Evolutionary conservation across 345 rosid species (phyloP).

Genomic region (Rhodamnia argentea): DNA sequence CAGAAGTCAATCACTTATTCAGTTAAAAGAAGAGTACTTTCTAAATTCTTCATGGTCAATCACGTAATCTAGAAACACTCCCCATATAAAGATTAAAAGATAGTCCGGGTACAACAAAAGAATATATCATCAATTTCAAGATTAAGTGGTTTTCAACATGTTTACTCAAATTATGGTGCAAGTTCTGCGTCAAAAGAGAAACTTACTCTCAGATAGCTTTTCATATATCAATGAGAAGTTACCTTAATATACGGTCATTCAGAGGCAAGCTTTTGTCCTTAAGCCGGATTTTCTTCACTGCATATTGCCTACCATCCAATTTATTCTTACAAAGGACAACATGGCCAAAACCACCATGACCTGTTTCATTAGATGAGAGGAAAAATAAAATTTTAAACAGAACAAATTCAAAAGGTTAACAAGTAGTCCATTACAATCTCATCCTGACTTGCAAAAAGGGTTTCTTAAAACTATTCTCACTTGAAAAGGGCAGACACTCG

Average conservation of each 20-base stretch:
- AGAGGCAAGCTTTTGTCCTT: conserved; percentile 77
- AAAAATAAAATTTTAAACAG: background rate
- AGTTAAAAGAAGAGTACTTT: background rate
- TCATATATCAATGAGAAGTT: background rate
- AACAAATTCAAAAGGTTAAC: background rate
- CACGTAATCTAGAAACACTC: background rate
- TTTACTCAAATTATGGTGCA: background rate
- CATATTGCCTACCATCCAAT: conserved; percentile 96
- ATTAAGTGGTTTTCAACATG: background rate
- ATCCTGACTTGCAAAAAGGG: background rate
- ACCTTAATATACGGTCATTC: conserved; percentile 78
- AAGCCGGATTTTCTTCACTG: conserved; percentile 88
- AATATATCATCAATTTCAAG: background rate
- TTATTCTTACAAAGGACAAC: conserved; percentile 94
- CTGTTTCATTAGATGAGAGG: conserved; percentile 15
- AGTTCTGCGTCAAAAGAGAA: background rate
- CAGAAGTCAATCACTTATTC: background rate
- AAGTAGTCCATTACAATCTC: background rate
- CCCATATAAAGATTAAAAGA: background rate
- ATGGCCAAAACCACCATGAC: conserved; percentile 95
- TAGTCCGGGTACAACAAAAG: background rate
- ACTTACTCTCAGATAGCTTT: background rate
- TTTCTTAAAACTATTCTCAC: background rate
- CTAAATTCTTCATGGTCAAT: background rate
- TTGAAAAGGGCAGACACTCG: background rate